phyloP scores from a whole-genome alignment of 2,329 filamentous ascomycete species.

The Fusarium sp. region DNA sequence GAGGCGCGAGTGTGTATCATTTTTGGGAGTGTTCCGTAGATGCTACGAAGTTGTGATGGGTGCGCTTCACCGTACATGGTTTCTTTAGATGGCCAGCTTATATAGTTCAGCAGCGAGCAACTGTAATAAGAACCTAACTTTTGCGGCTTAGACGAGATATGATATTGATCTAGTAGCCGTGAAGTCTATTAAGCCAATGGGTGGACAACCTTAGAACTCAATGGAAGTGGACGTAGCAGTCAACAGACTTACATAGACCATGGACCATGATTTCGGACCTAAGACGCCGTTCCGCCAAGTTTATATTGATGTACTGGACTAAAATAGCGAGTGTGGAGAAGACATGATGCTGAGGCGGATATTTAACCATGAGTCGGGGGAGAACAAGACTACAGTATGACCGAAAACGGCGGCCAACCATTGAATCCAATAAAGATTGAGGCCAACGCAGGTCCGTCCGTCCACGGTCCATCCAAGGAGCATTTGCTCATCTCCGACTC shows the following conservation, averaged over 20 bases:
- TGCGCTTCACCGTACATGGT: not conserved
- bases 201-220: not conserved
- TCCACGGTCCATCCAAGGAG: conserved; percentile 29
- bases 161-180: not conserved
- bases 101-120: not conserved
- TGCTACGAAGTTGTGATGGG: not conserved
- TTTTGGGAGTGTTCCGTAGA: conserved; percentile 14
- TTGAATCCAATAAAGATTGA: conserved; percentile 4
- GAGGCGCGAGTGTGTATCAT: conserved; percentile 10
- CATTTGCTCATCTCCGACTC: conserved; percentile 20
- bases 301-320: not conserved
- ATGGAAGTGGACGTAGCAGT: not conserved
- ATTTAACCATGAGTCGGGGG: conserved; percentile 7
- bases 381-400: conserved; percentile 4
- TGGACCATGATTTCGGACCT: not conserved
- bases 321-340: conserved; percentile 20
- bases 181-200: not conserved
- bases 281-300: not conserved
- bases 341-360: conserved; percentile 20
- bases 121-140: not conserved
- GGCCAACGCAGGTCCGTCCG: conserved; percentile 29
- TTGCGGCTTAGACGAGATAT: not conserved
- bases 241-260: not conserved
- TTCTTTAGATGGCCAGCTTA: conserved; percentile 2
- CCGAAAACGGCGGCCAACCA: conserved; percentile 1